Percentiles rank a stretch among this genome's conserved stretches.
phyloP scores from a whole-genome alignment of 768 basidiomycete species.

The Zangia roseola region DNA sequence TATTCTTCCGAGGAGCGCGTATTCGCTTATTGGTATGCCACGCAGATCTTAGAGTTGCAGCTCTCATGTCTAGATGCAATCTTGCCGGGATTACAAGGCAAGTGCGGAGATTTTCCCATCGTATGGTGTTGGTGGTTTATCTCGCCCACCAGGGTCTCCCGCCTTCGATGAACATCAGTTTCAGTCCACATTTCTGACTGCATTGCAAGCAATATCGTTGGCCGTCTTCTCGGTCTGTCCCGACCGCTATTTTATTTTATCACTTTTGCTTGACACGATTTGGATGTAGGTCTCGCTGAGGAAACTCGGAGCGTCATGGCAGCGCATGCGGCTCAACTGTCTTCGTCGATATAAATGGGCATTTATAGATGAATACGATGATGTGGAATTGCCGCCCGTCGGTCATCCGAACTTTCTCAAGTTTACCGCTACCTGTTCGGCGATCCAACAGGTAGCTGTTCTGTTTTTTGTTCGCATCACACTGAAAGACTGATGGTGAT shows the following conservation, averaged over 20 bases:
- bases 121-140: not conserved
- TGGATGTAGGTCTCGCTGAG: slow-evolving; percentile 47
- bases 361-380: slow-evolving; percentile 57
- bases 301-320: slow-evolving; percentile 46
- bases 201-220: slow-evolving; percentile 53
- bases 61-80: slow-evolving; percentile 52
- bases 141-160: slow-evolving; percentile 15
- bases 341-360: slow-evolving; percentile 79
- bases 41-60: slow-evolving; percentile 57
- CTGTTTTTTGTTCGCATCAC: not conserved
- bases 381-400: slow-evolving; percentile 43
- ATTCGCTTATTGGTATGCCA: slow-evolving; percentile 75
- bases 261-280: not conserved
- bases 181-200: slow-evolving; percentile 52
- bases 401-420: slow-evolving; percentile 53
- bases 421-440: slow-evolving; percentile 44
- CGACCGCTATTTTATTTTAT: not conserved
- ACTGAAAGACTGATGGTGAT: not conserved
- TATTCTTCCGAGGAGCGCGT: slow-evolving; percentile 66
- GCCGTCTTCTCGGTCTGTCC: slow-evolving; percentile 53
- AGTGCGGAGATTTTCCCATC: slow-evolving; percentile 21
- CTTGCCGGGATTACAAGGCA: slow-evolving; percentile 36
- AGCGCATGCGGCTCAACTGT: slow-evolving; percentile 56
- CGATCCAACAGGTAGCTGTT: slow-evolving; percentile 37
- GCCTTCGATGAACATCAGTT: slow-evolving; percentile 47